Evolutionary conservation across 2,329 filamentous ascomycete genomes (phyloP).

Genomic region (Sporothrix protearum): DNA sequence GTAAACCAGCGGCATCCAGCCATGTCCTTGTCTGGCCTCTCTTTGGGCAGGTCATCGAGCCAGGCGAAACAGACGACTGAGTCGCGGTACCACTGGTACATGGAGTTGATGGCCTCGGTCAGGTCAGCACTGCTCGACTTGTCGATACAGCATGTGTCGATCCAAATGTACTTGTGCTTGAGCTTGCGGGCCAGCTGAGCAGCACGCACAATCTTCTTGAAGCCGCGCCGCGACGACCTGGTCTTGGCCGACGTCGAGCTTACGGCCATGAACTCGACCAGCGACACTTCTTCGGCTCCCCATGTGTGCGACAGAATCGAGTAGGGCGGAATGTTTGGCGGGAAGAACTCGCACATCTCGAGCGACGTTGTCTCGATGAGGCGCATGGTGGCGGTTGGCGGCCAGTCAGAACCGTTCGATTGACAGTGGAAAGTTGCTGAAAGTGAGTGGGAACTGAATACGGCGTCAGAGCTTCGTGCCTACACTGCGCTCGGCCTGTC

Average conservation of each 20-base stretch:
- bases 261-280: constrained; percentile 12
- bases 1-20: constrained; percentile 35
- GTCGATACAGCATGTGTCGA: constrained; percentile 31
- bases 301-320: constrained; percentile 30
- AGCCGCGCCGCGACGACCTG: neutral
- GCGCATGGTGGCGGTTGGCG: constrained; percentile 23
- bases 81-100: constrained; percentile 28
- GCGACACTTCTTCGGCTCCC: constrained; percentile 17
- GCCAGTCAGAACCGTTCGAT: neutral
- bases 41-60: constrained; percentile 7
- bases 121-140: constrained; percentile 27
- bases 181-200: constrained; percentile 6
- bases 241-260: neutral
- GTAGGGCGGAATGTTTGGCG: constrained; percentile 21
- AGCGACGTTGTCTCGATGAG: constrained; percentile 28
- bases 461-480: no score
- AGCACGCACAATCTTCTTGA: constrained; percentile 16
- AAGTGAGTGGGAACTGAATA: no score
- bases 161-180: constrained; percentile 25
- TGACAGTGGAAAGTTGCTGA: no score
- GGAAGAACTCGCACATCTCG: constrained; percentile 26
- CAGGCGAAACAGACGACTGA: constrained; percentile 24
- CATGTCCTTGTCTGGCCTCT: neutral
- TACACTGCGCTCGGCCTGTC: no score
- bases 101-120: constrained; percentile 29